Percentiles rank a stretch among this genome's conserved stretches.
phyloP scores from a whole-genome alignment of 306 rosid genomes.

The Gleditsia sinensis region DNA sequence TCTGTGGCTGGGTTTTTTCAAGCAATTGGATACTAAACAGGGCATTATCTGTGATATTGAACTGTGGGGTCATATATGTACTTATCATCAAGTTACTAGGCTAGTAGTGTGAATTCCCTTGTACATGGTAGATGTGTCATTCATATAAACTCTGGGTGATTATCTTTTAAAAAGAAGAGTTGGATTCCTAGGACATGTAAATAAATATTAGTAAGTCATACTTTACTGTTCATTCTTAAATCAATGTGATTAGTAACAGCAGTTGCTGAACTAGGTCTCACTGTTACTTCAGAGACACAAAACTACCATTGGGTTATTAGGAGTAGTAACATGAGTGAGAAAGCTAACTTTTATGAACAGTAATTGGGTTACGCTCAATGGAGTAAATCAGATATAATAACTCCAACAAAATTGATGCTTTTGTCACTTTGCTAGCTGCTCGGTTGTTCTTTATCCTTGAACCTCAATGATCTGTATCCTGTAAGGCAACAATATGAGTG shows the following conservation, averaged over 20 bases:
- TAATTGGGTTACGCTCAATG: background rate
- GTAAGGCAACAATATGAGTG: background rate
- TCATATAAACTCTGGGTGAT: background rate
- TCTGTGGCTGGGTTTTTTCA: background rate
- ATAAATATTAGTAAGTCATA: background rate
- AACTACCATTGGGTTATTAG: background rate
- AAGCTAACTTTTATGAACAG: background rate
- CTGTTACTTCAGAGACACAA: background rate
- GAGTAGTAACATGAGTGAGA: conserved; percentile 11
- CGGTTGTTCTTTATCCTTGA: background rate
- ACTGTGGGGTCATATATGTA: background rate
- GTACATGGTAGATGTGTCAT: conserved; percentile 1
- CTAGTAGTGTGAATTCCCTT: background rate
- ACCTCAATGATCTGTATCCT: background rate
- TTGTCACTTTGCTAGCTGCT: background rate
- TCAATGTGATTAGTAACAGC: conserved; percentile 22
- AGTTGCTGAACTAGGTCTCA: conserved; percentile 28
- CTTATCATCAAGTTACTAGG: conserved; percentile 16
- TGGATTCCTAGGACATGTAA: background rate
- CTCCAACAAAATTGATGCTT: background rate
- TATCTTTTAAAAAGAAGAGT: conserved; percentile 5
- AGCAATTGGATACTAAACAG: conserved; percentile 12
- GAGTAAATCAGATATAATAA: background rate
- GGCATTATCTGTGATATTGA: conserved; percentile 6
- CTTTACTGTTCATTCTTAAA: conserved; percentile 1